These are phyloP conservation scores for Cyclotella choctawhatcheeana DNA, from an alignment of 108 stramenopile species.

Conservation along the genomic window DNA sequence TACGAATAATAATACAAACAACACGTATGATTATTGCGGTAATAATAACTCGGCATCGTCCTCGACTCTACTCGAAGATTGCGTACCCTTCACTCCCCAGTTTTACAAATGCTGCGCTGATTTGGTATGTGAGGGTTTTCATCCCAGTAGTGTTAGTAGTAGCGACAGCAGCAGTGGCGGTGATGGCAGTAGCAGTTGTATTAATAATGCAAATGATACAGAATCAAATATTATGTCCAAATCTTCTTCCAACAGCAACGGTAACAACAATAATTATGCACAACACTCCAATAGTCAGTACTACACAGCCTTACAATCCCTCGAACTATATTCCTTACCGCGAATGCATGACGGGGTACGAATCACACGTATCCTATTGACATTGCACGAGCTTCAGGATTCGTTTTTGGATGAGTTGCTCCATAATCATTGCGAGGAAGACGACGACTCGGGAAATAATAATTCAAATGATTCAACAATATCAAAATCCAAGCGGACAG, in stretches of 20 bases:
- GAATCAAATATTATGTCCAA: constrained; percentile 15
- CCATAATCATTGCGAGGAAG: constrained; percentile 30
- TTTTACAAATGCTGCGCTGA: too few relatives aligned
- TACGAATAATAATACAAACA: too few relatives aligned
- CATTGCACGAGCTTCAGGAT: constrained; percentile 31
- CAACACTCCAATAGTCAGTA: background rate
- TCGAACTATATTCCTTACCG: constrained; percentile 43
- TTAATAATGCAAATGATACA: constrained; percentile 15
- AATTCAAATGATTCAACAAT: background rate
- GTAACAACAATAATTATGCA: background rate
- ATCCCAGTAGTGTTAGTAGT: too few relatives aligned
- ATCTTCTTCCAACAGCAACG: background rate
- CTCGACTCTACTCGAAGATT: too few relatives aligned
- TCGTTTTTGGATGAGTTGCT: constrained; percentile 23
- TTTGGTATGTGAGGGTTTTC: too few relatives aligned
- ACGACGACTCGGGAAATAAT: background rate
- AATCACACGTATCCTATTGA: constrained; percentile 30
- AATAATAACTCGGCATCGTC: too few relatives aligned
- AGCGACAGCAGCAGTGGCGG: background rate
- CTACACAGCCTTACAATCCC: constrained; percentile 17
- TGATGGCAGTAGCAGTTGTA: background rate
- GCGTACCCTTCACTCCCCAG: too few relatives aligned
- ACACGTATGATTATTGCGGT: too few relatives aligned
- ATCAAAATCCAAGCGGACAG: background rate
- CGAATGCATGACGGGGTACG: constrained; percentile 45